A percentile compares a stretch with the other conserved stretches of the same genome.
Conservation (phyloP, 495 filamentous ascomycete genomes). For the Annulohypoxylon stygium region DNA sequence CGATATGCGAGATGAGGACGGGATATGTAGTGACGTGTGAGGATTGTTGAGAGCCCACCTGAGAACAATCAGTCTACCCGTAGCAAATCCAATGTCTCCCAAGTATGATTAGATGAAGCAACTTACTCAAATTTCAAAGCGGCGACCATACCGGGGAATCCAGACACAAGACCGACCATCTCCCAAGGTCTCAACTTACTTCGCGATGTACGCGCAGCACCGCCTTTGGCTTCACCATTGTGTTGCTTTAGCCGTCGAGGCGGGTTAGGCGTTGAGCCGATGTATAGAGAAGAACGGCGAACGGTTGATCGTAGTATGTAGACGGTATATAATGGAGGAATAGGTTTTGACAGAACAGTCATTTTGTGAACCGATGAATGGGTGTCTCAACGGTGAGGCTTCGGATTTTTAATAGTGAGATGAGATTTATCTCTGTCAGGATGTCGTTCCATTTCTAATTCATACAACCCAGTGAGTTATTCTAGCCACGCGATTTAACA, state of each 20-base stretch:
- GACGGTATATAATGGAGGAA: conserved; percentile 69
- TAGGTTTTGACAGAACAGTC: conserved; percentile 59
- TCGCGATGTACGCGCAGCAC: conserved; percentile 79
- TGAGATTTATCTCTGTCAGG: conserved; percentile 1
- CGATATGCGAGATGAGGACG: conserved; percentile 66
- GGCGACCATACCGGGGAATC: conserved; percentile 86
- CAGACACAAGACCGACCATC: conserved; percentile 88
- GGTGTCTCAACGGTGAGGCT: conserved; percentile 35
- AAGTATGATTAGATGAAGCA: neutral
- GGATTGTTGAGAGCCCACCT: conserved; percentile 96
- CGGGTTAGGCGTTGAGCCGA: conserved; percentile 93
- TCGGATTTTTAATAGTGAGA: conserved; percentile 3
- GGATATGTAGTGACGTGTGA: conserved; percentile 79
- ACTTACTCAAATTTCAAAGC: conserved; percentile 96
- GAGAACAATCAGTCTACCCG: conserved; percentile 21
- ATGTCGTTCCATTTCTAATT: conserved; percentile 30
- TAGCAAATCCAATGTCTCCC: neutral
- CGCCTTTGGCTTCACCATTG: conserved; percentile 84
- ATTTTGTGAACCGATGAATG: conserved; percentile 41
- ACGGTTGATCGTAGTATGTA: conserved; percentile 90
- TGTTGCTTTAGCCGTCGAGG: conserved; percentile 85
- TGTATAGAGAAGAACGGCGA: conserved; percentile 74
- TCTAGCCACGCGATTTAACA: neutral
- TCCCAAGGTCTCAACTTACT: conserved; percentile 86
- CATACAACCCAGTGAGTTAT: neutral